A percentile compares a stretch with the other conserved stretches of the same genome.
Conservation (phyloP, 257 asterid species). For the Penstemon davidsonii region DNA sequence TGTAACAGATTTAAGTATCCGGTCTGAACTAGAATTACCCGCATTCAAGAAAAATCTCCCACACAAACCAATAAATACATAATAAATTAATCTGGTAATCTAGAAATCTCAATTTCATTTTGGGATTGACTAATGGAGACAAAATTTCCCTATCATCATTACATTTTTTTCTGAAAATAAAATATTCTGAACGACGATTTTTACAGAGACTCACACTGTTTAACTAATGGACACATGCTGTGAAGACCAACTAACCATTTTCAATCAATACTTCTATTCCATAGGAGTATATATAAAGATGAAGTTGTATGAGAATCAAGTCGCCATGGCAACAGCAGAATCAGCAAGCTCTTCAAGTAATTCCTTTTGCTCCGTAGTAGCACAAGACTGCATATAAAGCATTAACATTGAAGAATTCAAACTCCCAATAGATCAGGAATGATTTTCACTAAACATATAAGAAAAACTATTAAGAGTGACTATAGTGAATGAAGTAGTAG, state of each 20-base stretch:
- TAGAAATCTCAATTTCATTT: neutral
- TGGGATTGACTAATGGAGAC: neutral
- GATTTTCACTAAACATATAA: neutral
- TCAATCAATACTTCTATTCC: neutral
- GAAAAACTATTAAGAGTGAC: neutral
- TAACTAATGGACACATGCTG: neutral
- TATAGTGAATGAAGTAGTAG: neutral
- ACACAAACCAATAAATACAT: too few relatives aligned
- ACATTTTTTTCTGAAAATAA: neutral
- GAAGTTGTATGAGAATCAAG: slow-evolving; percentile 28
- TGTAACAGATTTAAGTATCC: too few relatives aligned
- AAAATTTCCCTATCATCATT: neutral
- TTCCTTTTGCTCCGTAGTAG: slow-evolving; percentile 86
- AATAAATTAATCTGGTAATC: neutral
- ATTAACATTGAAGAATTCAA: slow-evolving; percentile 19
- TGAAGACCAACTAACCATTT: neutral
- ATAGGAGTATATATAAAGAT: neutral
- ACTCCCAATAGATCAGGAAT: slow-evolving; percentile 5
- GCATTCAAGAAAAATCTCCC: too few relatives aligned
- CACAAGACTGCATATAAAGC: slow-evolving; percentile 66
- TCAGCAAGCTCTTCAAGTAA: slow-evolving; percentile 85
- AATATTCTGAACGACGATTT: neutral
- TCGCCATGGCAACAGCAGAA: slow-evolving; percentile 52
- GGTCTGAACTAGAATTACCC: too few relatives aligned
- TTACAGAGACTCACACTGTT: neutral